phyloP scores from a whole-genome alignment of 2,329 filamentous ascomycete species.

The Fusarium cicatricum region DNA sequence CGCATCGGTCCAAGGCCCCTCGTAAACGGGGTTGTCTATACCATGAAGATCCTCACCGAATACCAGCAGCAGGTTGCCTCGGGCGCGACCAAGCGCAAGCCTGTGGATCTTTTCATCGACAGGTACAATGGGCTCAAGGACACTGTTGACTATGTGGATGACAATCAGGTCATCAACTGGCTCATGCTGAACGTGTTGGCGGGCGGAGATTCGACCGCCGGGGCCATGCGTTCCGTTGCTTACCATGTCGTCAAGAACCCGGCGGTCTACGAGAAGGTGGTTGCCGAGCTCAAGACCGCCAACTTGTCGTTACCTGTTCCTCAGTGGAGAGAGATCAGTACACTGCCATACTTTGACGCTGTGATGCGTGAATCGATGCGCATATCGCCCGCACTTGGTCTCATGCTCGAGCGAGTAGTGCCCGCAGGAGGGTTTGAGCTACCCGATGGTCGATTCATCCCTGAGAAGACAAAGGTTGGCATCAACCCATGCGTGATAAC shows the following conservation, averaged over 20 bases:
- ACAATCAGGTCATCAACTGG: constrained; percentile 32
- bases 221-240: constrained; percentile 26
- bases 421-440: constrained; percentile 11
- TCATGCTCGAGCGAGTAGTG: constrained; percentile 27
- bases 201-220: constrained; percentile 31
- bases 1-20: constrained; percentile 13
- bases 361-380: constrained; percentile 30
- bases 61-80: constrained; percentile 28
- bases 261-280: constrained; percentile 14
- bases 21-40: constrained; percentile 22
- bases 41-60: constrained; percentile 30
- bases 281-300: constrained; percentile 17
- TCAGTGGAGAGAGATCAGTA: constrained; percentile 30
- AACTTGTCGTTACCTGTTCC: constrained; percentile 15
- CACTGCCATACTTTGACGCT: constrained; percentile 24
- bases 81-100: constrained; percentile 17
- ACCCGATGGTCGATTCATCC: constrained; percentile 15
- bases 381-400: constrained; percentile 14
- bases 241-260: constrained; percentile 28
- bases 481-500: constrained; percentile 30
- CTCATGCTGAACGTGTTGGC: constrained; percentile 34
- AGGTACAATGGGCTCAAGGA: constrained; percentile 31
- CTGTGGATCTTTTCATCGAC: constrained; percentile 33
- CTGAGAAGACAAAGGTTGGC: constrained; percentile 15
- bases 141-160: constrained; percentile 27